Base-by-base conservation (phyloP, 495 filamentous ascomycete species). In the Annulohypoxylon nitens region DNA sequence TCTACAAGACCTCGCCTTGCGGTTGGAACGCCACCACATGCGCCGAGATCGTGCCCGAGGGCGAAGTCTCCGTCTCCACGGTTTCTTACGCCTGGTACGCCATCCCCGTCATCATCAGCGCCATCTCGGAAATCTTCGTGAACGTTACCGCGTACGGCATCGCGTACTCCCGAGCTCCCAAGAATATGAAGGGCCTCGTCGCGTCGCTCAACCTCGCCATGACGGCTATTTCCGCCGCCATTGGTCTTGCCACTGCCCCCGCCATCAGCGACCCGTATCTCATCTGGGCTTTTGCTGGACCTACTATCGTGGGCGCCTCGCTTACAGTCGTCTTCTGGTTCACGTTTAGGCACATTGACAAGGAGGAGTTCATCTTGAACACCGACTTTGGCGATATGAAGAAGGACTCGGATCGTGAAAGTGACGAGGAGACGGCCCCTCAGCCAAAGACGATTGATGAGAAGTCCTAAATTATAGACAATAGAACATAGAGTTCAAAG, bases 101-200 rank as follows among this genome's bases (percentile, higher is more conserved):
- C 3, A 79, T 85, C 11, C 83, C 83, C 8, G 83, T 84, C 58
- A 78, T 84, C 41, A 68, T 87, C 43, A 83, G 82, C 9, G 92
- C 88, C 36, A 76, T 92, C 45, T 88, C 88, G 1, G 91, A 93
- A 76, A 87, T 90, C 59, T 92, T 93, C 75, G 85, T 87, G 70
- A 90, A 89, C 50, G 89, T 92, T 23, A 92, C 91, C 0, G 88
- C 86, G 1, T 88, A 91, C 70, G 90, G 90, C 74, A 87, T 93
- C 69, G 91, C 90, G 12, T 94, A 91, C 80, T 87, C 90, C 14
- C 87, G 89, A 23, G 73, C 91, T 0, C 91, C 92, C 3, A 81
- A 86, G 39, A 87, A 85, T 72, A 94, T 93, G 92, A 88, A 75
- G 61, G 73, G 73, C 10, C 73, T 75, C 18, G 73, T 72, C 10